Evolutionary conservation across 139 green algal genomes (phyloP), one percentile per base, ranked within the genome.

Genomic region (Haematococcus lacustris): DNA sequence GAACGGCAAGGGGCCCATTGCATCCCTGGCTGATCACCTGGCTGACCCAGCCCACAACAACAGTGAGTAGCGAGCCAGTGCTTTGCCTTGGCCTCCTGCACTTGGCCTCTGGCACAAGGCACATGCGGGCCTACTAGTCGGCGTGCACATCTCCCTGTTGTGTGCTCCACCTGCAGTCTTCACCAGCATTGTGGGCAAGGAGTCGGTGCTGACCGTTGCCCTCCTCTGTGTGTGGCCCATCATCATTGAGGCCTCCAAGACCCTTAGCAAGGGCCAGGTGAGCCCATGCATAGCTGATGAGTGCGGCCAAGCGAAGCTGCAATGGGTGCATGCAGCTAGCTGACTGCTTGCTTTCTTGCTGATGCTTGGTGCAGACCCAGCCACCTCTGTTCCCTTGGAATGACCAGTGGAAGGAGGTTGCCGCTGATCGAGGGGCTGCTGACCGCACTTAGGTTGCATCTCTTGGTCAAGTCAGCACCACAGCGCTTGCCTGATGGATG

Each of bases 21-120:
- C 88, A 43, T 88, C 80, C 85, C 78, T 98, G 60, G 76, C 88
- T 40, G 59, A 72, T 13, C 93, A 97, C 86, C 64, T 97, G 13
- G 85, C 68, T 2, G 88, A 95, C 83, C 93, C 93, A 69, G 80
- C 78, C 62, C 70, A 93, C 81, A 89, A 93, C 85, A 97, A 97
- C 89, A 96, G 88, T 93, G 71, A 87, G 86, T 80, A 6, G 1
- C 7, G 4, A 23, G 5, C 9, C 51, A 53, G 9, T 9, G 9
- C 43, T 53, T 28, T 53, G 43, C 43, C 9, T 9, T 17, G 43
- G 9, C 43, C 9, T 53, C 43, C 43, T 17, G 17, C 43, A 28
- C 9, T 53, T 53, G 9, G 43, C 43, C 43, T 9, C 17, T 17
- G 43, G 43, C 9, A 53, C 9, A 9, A 17, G 9, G 35, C 35